Conservation (phyloP, 2,329 filamentous ascomycete species). For the Colletotrichum eremochloae region DNA sequence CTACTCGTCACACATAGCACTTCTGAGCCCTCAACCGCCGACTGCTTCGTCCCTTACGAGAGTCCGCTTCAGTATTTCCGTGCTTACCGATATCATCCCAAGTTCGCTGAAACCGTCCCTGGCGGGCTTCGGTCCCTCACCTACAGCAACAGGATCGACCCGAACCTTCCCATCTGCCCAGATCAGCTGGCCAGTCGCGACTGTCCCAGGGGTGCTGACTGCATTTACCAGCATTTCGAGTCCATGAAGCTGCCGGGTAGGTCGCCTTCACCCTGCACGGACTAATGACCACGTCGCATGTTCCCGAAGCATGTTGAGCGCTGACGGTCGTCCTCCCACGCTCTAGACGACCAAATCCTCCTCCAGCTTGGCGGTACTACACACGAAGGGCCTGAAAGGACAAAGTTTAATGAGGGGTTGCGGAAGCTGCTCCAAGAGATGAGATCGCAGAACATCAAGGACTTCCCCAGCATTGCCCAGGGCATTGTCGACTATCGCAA, state of each 20-base stretch:
- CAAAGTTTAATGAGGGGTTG: constrained; percentile 73
- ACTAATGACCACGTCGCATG: constrained; percentile 48
- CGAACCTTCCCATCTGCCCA: constrained; percentile 79
- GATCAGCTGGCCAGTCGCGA: constrained; percentile 77
- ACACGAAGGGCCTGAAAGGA: constrained; percentile 71
- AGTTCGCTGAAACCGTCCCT: constrained; percentile 75
- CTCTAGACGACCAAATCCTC: constrained; percentile 79
- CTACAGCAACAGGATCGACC: constrained; percentile 91
- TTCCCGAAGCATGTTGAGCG: constrained; percentile 52
- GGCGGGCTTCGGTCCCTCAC: constrained; percentile 90
- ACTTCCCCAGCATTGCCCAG: constrained; percentile 75
- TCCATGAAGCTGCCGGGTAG: constrained; percentile 81
- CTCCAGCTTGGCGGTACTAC: constrained; percentile 77
- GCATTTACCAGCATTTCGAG: constrained; percentile 84
- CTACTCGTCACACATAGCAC: constrained; percentile 39
- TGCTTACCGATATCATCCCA: constrained; percentile 90
- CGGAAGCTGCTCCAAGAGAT: constrained; percentile 71
- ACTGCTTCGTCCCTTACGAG: constrained; percentile 72
- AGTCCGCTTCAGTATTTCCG: constrained; percentile 87
- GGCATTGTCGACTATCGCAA: constrained; percentile 77
- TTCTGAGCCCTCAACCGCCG: constrained; percentile 25
- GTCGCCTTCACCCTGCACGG: constrained; percentile 55
- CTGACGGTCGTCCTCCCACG: constrained; percentile 59
- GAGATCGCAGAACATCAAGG: constrained; percentile 70
- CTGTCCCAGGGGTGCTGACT: constrained; percentile 79